Evolutionary conservation across 2,329 filamentous ascomycete genomes (phyloP).

Genomic region (Curvularia verruculosa): DNA sequence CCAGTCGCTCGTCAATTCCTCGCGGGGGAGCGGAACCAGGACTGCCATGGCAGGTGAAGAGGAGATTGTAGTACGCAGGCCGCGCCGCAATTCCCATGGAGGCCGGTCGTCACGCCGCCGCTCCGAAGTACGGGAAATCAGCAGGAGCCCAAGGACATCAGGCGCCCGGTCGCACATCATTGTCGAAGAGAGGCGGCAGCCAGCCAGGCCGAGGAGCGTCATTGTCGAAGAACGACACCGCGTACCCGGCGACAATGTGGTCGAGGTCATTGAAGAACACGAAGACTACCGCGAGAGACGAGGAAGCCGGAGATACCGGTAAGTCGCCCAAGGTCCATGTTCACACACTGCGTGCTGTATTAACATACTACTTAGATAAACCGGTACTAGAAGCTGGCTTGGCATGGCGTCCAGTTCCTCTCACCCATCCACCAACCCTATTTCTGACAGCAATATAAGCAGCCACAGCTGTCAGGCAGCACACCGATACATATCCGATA

Average conservation of each 20-base stretch:
- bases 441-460: neutral
- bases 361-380: constrained; percentile 9
- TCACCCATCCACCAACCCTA: neutral
- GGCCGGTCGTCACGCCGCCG: constrained; percentile 41
- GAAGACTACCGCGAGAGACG: constrained; percentile 49
- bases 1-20: constrained; percentile 48
- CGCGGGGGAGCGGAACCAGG: constrained; percentile 37
- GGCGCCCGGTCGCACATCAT: constrained; percentile 43
- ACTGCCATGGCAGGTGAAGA: constrained; percentile 57
- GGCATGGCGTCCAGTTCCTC: neutral
- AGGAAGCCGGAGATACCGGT: constrained; percentile 55
- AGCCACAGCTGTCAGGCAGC: neutral
- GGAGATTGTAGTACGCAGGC: constrained; percentile 60
- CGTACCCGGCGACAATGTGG: constrained; percentile 60
- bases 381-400: constrained; percentile 1
- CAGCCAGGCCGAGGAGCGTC: constrained; percentile 45
- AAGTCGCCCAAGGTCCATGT: constrained; percentile 36
- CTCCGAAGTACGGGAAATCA: constrained; percentile 47
- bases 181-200: constrained; percentile 46
- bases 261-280: constrained; percentile 65
- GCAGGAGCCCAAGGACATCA: constrained; percentile 44
- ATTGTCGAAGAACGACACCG: constrained; percentile 53
- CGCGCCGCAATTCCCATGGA: constrained; percentile 39
- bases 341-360: neutral
- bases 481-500: constrained; percentile 11